Conservation (phyloP, 2,329 filamentous ascomycete species). For the Curvularia sp. region DNA sequence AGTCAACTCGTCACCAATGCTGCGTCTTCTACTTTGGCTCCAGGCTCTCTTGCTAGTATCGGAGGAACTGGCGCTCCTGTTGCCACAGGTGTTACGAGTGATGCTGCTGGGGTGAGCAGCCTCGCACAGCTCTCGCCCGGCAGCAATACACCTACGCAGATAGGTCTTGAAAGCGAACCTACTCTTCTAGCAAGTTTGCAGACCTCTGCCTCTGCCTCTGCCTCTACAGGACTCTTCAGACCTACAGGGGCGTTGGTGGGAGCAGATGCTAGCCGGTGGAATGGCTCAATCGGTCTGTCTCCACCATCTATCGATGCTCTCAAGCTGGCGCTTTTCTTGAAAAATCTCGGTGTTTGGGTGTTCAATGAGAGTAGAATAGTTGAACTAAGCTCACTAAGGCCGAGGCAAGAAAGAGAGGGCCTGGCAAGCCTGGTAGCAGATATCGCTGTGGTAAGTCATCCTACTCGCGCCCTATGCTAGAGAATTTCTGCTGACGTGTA, state of each 20-base stretch:
- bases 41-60: not conserved
- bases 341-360: slow-evolving; percentile 11
- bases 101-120: not conserved
- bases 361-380: slow-evolving; percentile 8
- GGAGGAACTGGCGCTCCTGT: not conserved
- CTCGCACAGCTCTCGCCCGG: not conserved
- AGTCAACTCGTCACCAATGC: not conserved
- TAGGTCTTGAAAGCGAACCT: not conserved
- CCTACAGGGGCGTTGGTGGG: not conserved
- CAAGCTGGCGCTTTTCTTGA: slow-evolving; percentile 11
- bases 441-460: slow-evolving; percentile 8
- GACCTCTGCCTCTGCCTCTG: not conserved
- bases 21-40: not conserved
- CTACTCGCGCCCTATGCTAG: not conserved
- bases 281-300: slow-evolving; percentile 9
- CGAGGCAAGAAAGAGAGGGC: not conserved
- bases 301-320: slow-evolving; percentile 6
- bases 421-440: slow-evolving; percentile 4
- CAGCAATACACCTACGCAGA: not conserved
- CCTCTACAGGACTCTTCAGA: not conserved
- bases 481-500: not conserved
- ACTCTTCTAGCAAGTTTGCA: not conserved
- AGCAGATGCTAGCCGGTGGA: not conserved
- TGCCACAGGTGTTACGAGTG: not conserved
- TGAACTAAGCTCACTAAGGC: not conserved